Base-by-base conservation (phyloP, 129 eudicot species). In the Flaveria trinervia region DNA sequence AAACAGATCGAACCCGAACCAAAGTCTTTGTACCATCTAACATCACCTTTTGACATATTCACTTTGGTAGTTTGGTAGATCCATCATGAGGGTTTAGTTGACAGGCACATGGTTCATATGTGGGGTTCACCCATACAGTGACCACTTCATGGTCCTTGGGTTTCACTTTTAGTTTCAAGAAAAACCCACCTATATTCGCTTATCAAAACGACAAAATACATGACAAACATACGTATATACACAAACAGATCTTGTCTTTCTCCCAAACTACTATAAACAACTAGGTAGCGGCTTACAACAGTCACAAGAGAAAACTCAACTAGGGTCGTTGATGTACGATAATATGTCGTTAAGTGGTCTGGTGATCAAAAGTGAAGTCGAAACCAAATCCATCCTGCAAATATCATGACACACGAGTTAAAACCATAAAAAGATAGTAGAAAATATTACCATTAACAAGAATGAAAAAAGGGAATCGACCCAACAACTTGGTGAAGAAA, bases 301-400 rank as follows among this genome's bases (percentile, higher is more conserved):
- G 25, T 54, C 46, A 16, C 25, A 64, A 57, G 4, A 12, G 8
- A 50, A 16, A 77, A 72, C 74, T n/a, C 17, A 80, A 60, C 26
- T 57, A 36, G 6, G 26, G 8, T 5, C 41, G 5, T 30, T 30
- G 41, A 5, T 36, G 41, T 36, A 4, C 1, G 7, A 36, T 5
- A 36, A 36, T 36, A 0, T 36, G 41, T 36, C 41, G 41, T 36
- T 36, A 60, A 26, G 61, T 28, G 62, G 39, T 26, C 49, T 56
- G 70, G 41, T 36, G 41, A 36, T 78, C 59, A 75, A 75, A 64
- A 72, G 26, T 64, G 65, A 76, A 46, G 54, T 39, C 45, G 44
- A 46, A 71, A 71, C 54, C 45, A 71, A 72, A 79, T 36, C 83
- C 73, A 72, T 41, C 79, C 69, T 55, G 75, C 82, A 69, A 17